Evolutionary conservation across 805 yeast species (phyloP), one percentile per base, ranked within the genome.

Genomic region (Wickerhamiella alocasiicola): DNA sequence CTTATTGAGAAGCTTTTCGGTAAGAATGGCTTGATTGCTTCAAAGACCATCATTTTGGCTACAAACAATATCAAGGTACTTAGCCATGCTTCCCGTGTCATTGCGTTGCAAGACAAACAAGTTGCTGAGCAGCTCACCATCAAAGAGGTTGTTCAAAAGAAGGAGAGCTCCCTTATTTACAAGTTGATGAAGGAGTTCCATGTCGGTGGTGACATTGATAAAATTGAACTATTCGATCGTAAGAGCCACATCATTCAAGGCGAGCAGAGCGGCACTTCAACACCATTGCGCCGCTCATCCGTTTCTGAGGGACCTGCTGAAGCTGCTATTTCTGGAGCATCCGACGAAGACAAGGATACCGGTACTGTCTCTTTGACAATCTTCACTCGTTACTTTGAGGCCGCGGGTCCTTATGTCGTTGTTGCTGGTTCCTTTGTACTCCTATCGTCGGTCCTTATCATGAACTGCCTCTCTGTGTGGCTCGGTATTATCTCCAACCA

Each of bases 11-110:
- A 81, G 5, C 70, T 54, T 82, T 81, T 44, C 76, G 80, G 88
- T 24, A 75, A 81, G 12, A 62, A 69, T 26, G 95, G 95, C 41
- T 63, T 84, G 45, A 64, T 84, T 49, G 70, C 71, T 29, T 51
- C 78, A 17, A 82, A 81, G 59, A 75, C 88, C 49, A 76, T 72
- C 52, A 64, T 84, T 29, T 67, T 84, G 53, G 84, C 93, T 6
- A 84, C 95, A 6, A 84, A 84, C 60, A 76, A 79, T 43, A 77
- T 84, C 48, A 72, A 76, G 45, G 88, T 81, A 9, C 66, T 84
- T 55, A 71, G 79, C 44, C 72, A 76, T 49, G 85, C 94, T 2
- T 71, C 80, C 52, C 64, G 69, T 31, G 71, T 84, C 44, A 66
- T 77, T 24, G 65, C 83, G 62, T 63, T 84, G 31, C 69, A 71